phyloP scores from a whole-genome alignment of 441 rosid genomes.

The Gossypium gossypioides region DNA sequence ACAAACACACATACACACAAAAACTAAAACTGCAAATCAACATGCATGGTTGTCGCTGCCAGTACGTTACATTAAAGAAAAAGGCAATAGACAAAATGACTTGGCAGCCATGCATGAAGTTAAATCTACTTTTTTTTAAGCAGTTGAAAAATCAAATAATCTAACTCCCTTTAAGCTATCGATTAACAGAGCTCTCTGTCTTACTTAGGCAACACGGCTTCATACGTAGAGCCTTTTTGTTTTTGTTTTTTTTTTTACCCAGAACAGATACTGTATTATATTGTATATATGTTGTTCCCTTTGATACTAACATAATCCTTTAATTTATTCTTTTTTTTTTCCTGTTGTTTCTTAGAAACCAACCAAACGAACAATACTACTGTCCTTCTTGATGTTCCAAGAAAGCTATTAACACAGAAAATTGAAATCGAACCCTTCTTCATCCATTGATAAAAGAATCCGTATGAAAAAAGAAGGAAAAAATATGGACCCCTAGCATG shows the following conservation, averaged over 20 bases:
- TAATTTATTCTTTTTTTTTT: not conserved
- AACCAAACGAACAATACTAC: not conserved
- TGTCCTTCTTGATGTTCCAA: not conserved
- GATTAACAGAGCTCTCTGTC: not conserved
- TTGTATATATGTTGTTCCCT: not conserved
- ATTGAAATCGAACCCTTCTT: not conserved
- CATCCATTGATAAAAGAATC: not conserved
- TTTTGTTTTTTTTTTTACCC: not conserved
- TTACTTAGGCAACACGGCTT: not conserved
- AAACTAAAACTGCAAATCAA: too few species aligned
- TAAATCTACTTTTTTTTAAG: not conserved
- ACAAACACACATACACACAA: too few species aligned
- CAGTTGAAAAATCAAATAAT: not conserved
- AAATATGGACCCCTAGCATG: too few species aligned
- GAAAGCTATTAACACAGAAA: not conserved
- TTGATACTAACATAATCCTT: not conserved
- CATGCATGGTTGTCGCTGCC: not conserved
- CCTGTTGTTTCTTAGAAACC: conserved; percentile 9
- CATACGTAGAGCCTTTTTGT: not conserved
- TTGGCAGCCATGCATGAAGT: conserved; percentile 32
- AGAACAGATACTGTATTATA: not conserved
- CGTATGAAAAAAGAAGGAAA: too few species aligned
- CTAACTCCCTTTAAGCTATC: not conserved
- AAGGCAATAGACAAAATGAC: conserved; percentile 7
- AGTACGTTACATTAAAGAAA: not conserved